Percentiles rank a stretch among this genome's conserved stretches.
Conservation (phyloP, 768 basidiomycete genomes). For the Strobilomyces echinocephalus region DNA sequence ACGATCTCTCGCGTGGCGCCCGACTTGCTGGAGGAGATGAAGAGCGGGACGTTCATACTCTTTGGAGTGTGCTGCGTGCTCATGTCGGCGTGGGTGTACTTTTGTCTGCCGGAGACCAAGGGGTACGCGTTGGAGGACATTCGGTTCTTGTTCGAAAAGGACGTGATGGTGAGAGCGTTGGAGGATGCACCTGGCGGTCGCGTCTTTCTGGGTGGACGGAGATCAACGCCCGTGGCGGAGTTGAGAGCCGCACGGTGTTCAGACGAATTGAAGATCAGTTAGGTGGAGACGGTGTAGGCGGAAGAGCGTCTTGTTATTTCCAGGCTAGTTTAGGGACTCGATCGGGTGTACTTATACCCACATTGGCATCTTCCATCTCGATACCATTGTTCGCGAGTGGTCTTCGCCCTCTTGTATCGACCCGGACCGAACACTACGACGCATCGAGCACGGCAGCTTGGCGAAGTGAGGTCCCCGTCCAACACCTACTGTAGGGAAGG, state of each 20-base stretch:
- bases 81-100: constrained; percentile 34
- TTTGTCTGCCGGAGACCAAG: constrained; percentile 39
- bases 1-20: constrained; percentile 36
- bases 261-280: background rate
- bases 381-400: too few species aligned
- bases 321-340: too few species aligned
- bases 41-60: constrained; percentile 30
- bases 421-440: too few species aligned
- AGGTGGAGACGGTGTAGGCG: background rate
- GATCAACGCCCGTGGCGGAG: constrained; percentile 27
- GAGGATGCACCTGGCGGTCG: constrained; percentile 34
- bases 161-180: constrained; percentile 29
- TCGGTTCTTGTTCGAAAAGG: constrained; percentile 33
- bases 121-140: constrained; percentile 39
- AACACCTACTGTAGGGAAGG: too few species aligned
- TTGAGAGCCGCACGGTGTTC: constrained; percentile 11
- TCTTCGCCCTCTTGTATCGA: too few species aligned
- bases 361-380: too few species aligned
- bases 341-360: too few species aligned
- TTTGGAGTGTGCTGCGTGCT: constrained; percentile 31
- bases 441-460: too few species aligned
- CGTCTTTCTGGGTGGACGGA: constrained; percentile 24
- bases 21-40: constrained; percentile 31
- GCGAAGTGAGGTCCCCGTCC: too few species aligned
- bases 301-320: too few species aligned